phyloP scores from a whole-genome alignment of 2,329 filamentous ascomycete species.

The Penicillium paneum region DNA sequence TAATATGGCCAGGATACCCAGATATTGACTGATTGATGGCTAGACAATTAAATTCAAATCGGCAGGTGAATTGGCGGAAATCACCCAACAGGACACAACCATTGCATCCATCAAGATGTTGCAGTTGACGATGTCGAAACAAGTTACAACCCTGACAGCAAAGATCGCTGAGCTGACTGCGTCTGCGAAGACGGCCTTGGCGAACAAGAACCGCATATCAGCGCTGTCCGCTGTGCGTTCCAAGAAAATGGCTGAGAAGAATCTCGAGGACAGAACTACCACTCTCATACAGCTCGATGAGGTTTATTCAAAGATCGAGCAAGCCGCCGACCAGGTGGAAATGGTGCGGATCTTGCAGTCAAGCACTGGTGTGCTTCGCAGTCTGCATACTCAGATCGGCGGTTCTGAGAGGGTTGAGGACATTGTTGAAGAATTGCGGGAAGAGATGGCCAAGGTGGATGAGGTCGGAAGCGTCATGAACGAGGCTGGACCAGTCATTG shows the following conservation, averaged over 20 bases:
- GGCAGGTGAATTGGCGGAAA: constrained; percentile 49
- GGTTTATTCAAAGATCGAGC: constrained; percentile 76
- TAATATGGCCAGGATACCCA: background rate
- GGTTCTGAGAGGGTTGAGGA: constrained; percentile 71
- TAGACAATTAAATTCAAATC: constrained; percentile 71
- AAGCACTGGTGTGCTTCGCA: constrained; percentile 67
- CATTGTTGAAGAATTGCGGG: constrained; percentile 69
- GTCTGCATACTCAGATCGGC: constrained; percentile 73
- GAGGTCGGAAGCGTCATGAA: constrained; percentile 76
- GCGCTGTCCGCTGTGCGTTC: constrained; percentile 76
- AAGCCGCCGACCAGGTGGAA: constrained; percentile 79
- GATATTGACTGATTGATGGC: constrained; percentile 18
- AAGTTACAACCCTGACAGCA: constrained; percentile 62
- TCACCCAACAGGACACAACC: constrained; percentile 75
- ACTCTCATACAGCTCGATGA: constrained; percentile 79
- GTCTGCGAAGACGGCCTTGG: constrained; percentile 67
- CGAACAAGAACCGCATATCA: constrained; percentile 67
- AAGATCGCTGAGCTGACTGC: constrained; percentile 50
- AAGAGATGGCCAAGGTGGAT: constrained; percentile 77
- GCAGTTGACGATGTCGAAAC: constrained; percentile 62
- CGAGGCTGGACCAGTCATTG: constrained; percentile 59
- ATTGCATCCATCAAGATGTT: constrained; percentile 78
- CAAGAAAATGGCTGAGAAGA: constrained; percentile 76
- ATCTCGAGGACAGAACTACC: constrained; percentile 66
- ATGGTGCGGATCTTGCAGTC: constrained; percentile 79